These are phyloP conservation scores for Sarocladium strictum DNA, from an alignment of 2,329 filamentous ascomycete species.

Conservation along the genomic window DNA sequence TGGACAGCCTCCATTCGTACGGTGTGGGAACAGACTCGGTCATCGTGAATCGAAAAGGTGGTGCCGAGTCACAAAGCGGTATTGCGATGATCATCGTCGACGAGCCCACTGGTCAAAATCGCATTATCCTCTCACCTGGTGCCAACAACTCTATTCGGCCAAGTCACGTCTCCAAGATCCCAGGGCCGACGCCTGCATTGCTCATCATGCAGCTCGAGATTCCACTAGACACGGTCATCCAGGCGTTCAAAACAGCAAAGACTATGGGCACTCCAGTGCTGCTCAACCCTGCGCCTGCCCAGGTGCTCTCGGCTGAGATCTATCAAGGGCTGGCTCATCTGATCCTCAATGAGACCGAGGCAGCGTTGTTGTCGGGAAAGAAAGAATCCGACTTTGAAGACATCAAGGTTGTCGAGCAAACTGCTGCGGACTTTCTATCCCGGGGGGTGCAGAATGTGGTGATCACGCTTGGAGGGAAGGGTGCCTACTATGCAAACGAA, in stretches of 20 bases:
- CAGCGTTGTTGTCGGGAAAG: conserved; percentile 50
- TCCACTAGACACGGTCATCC: conserved; percentile 45
- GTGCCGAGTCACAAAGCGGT: conserved; percentile 31
- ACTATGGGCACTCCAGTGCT: conserved; percentile 45
- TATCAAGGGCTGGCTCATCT: conserved; percentile 58
- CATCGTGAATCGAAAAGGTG: conserved; percentile 29
- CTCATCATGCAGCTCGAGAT: conserved; percentile 58
- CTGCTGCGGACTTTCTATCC: conserved; percentile 48
- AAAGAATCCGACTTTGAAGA: conserved; percentile 26
- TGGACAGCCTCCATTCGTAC: conserved; percentile 37
- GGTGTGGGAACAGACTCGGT: conserved; percentile 42
- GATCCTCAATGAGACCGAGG: conserved; percentile 71
- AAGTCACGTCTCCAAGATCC: conserved; percentile 16
- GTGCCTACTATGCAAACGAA: conserved; percentile 44
- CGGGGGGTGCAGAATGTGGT: conserved; percentile 58
- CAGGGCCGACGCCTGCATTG: conserved; percentile 39
- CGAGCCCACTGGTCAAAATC: conserved; percentile 47
- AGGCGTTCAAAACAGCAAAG: conserved; percentile 37
- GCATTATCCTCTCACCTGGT: conserved; percentile 50
- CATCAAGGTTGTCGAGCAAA: conserved; percentile 23
- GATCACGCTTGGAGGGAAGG: conserved; percentile 61
- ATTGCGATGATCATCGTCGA: conserved; percentile 55
- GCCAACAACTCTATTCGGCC: conserved; percentile 35
- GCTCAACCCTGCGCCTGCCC: conserved; percentile 65
- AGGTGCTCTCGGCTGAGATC: conserved; percentile 50